Evolutionary conservation across 2,329 filamentous ascomycete genomes (phyloP).

Genomic region (Ophiostoma himal-ulmi): DNA sequence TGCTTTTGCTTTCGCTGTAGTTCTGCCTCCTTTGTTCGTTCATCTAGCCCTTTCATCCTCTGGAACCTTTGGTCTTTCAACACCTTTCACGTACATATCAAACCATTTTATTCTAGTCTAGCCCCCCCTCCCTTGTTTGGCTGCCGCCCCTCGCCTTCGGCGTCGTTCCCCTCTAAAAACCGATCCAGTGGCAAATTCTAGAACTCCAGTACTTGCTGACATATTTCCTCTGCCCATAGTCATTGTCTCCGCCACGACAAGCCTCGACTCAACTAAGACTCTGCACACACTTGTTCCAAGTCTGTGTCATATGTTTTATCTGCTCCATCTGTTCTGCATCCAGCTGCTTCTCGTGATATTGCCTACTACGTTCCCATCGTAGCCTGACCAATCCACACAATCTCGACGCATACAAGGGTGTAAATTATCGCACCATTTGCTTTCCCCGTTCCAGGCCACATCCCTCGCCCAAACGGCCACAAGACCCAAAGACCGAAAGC

Average conservation of each 20-base stretch:
- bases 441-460: neutral
- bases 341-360: neutral
- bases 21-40: neutral
- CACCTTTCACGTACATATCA: neutral
- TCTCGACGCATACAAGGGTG: neutral
- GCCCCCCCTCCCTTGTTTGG: constrained; percentile 12
- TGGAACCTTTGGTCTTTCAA: neutral
- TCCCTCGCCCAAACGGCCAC: neutral
- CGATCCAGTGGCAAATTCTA: constrained; percentile 22
- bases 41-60: constrained; percentile 1
- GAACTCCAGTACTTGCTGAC: constrained; percentile 23
- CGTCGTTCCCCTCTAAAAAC: constrained; percentile 21
- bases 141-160: constrained; percentile 17
- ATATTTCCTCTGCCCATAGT: neutral
- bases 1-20: neutral
- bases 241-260: constrained; percentile 4
- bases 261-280: constrained; percentile 11
- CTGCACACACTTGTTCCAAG: constrained; percentile 15
- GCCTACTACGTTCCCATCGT: neutral
- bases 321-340: neutral
- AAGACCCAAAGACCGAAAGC: neutral
- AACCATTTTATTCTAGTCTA: constrained; percentile 13
- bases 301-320: neutral
- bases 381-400: neutral
- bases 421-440: constrained; percentile 8